A percentile compares a stretch with the other conserved stretches of the same genome.
phyloP scores from a whole-genome alignment of 441 rosid genomes.

The Jatropha podagrica region DNA sequence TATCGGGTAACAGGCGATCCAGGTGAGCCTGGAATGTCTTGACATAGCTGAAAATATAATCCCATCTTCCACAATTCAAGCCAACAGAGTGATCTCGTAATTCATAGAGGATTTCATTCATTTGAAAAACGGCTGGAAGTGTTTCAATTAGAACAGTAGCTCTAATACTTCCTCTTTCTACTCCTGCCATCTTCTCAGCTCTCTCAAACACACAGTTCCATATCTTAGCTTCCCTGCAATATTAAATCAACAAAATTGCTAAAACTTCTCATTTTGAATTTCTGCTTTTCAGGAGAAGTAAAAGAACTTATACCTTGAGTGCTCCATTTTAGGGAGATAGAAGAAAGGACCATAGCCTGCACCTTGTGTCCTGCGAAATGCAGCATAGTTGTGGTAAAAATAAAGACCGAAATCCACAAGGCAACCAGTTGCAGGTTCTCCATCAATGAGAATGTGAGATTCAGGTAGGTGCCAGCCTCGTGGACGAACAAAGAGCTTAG shows the following conservation, averaged over 20 bases:
- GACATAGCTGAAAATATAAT: constrained; percentile 90
- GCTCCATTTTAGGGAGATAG: constrained; percentile 95
- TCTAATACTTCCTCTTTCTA: constrained; percentile 82
- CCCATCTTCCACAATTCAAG: constrained; percentile 94
- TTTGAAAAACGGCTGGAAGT: constrained; percentile 92
- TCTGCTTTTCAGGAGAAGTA: neutral
- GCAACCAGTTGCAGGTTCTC: constrained; percentile 87
- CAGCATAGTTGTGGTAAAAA: constrained; percentile 72
- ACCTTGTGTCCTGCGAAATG: constrained; percentile 67
- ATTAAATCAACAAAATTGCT: constrained; percentile 14
- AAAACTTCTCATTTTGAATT: neutral
- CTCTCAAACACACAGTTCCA: constrained; percentile 86
- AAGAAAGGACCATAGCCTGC: constrained; percentile 89
- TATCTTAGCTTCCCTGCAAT: constrained; percentile 86
- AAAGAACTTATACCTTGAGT: constrained; percentile 52
- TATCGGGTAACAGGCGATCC: constrained; percentile 73
- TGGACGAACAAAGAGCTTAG: constrained; percentile 89
- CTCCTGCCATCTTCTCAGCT: constrained; percentile 82
- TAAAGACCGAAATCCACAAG: constrained; percentile 90
- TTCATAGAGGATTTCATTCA: constrained; percentile 90
- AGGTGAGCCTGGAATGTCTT: constrained; percentile 91
- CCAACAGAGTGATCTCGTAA: constrained; percentile 84
- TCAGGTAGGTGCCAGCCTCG: constrained; percentile 96
- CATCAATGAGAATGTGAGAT: constrained; percentile 78
- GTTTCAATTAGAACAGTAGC: constrained; percentile 93